Evolutionary conservation across 2,329 filamentous ascomycete species (phyloP).

Genomic region (Tolypocladium endophyticum): DNA sequence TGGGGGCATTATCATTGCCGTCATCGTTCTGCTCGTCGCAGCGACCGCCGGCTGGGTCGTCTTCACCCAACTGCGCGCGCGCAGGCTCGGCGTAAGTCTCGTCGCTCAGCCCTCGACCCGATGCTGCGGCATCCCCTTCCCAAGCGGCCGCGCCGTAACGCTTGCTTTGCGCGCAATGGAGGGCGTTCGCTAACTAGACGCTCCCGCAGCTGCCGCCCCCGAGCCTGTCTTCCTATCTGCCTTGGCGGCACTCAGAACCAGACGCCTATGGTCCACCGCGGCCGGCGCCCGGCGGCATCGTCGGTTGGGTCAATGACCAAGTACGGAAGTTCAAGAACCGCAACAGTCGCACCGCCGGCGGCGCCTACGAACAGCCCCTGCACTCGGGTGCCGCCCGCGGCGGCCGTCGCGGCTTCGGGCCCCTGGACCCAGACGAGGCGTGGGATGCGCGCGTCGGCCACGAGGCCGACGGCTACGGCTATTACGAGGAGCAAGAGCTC

Average conservation of each 20-base stretch:
- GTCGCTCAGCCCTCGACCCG: background rate
- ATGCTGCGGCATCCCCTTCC: background rate
- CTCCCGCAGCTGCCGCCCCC: constrained; percentile 54
- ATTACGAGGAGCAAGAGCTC: constrained; percentile 70
- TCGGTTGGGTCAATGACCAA: constrained; percentile 64
- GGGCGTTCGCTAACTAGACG: background rate
- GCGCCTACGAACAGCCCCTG: constrained; percentile 58
- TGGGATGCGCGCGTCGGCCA: constrained; percentile 74
- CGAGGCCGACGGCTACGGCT: constrained; percentile 58
- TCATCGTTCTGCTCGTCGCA: constrained; percentile 50
- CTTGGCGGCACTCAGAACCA: constrained; percentile 46
- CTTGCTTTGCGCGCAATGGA: background rate
- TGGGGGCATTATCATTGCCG: constrained; percentile 62
- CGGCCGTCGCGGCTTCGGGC: constrained; percentile 48
- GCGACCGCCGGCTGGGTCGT: constrained; percentile 55
- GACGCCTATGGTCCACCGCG: constrained; percentile 38
- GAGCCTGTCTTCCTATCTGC: constrained; percentile 56
- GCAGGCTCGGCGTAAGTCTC: constrained; percentile 55
- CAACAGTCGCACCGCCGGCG: constrained; percentile 54
- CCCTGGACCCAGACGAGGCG: constrained; percentile 72
- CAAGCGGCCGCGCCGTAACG: background rate
- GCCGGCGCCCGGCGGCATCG: constrained; percentile 50
- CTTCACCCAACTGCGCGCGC: constrained; percentile 62
- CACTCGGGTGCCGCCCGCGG: constrained; percentile 27
- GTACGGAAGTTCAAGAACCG: constrained; percentile 53